These are phyloP conservation scores for Boletus pseudo-olivaceus DNA, from an alignment of 768 basidiomycete species.

Conservation along the genomic window DNA sequence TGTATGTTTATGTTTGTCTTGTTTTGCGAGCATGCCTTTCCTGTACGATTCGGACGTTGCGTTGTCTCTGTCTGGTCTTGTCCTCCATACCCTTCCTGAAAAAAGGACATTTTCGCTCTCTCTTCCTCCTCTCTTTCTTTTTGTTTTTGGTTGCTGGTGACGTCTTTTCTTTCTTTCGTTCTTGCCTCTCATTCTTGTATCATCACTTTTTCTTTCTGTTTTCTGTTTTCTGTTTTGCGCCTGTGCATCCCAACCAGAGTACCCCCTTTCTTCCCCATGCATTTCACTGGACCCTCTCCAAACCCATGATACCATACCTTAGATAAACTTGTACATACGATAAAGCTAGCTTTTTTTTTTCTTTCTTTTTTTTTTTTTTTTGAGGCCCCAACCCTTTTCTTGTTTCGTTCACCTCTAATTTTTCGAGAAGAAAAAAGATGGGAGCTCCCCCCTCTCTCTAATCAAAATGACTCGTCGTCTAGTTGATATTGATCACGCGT, in stretches of 20 bases:
- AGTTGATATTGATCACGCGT: not conserved
- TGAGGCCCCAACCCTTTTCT: not conserved
- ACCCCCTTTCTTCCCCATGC: not conserved
- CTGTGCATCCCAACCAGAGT: slow-evolving; percentile 14
- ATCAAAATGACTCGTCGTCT: not conserved
- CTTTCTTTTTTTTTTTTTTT: slow-evolving; percentile 8
- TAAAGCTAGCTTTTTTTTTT: slow-evolving; percentile 7
- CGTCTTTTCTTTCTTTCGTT: not conserved
- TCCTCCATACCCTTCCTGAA: too few relatives aligned
- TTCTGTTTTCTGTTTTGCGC: not conserved
- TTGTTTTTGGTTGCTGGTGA: not conserved
- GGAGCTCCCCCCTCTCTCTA: not conserved
- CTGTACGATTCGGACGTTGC: slow-evolving; percentile 6
- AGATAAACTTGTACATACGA: slow-evolving; percentile 15
- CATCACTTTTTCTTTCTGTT: not conserved
- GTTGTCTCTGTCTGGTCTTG: not conserved
- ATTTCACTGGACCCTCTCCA: not conserved
- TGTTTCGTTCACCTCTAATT: not conserved
- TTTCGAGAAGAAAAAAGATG: not conserved
- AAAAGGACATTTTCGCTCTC: not conserved
- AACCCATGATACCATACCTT: slow-evolving; percentile 16
- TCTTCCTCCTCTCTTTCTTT: not conserved
- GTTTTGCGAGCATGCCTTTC: slow-evolving; percentile 6
- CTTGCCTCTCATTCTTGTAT: not conserved
- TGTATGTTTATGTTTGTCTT: not conserved